Conservation (phyloP, 768 basidiomycete genomes). For the Fomitopsis serialis region DNA sequence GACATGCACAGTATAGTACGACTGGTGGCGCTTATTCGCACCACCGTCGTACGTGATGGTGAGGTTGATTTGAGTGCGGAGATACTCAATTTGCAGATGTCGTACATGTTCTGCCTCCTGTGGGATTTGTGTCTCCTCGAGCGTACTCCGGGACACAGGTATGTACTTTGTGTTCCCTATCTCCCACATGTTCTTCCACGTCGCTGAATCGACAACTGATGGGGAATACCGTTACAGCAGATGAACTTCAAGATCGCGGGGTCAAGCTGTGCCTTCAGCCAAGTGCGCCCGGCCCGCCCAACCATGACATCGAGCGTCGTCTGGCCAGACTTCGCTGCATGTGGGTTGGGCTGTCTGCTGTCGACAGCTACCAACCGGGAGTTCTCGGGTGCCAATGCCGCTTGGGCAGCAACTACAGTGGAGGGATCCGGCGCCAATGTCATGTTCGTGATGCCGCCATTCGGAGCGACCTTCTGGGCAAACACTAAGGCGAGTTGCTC, state of each 20-base stretch:
- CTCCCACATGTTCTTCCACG: constrained; percentile 4
- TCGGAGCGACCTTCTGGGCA: too few relatives aligned
- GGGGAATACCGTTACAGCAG: constrained; percentile 2
- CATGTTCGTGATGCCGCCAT: too few relatives aligned
- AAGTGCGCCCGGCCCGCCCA: background rate
- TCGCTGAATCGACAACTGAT: background rate
- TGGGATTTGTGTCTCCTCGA: constrained; percentile 13
- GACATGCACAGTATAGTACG: background rate
- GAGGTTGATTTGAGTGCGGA: background rate
- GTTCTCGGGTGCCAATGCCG: too few relatives aligned
- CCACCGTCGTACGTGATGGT: background rate
- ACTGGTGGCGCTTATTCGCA: background rate
- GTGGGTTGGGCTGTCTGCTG: background rate
- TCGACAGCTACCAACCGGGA: too few relatives aligned
- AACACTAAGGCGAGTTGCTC: too few relatives aligned
- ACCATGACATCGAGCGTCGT: background rate
- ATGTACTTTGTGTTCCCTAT: constrained; percentile 4
- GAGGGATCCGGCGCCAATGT: too few relatives aligned
- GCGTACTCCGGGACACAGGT: constrained; percentile 1
- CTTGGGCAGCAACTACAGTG: too few relatives aligned
- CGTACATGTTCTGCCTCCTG: constrained; percentile 7
- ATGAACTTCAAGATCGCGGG: constrained; percentile 5
- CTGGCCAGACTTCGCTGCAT: background rate
- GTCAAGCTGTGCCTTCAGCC: background rate
- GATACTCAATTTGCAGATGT: background rate